Evolutionary conservation across 352 stramenopile genomes (phyloP).

Genomic region (Phytophthora idaei): DNA sequence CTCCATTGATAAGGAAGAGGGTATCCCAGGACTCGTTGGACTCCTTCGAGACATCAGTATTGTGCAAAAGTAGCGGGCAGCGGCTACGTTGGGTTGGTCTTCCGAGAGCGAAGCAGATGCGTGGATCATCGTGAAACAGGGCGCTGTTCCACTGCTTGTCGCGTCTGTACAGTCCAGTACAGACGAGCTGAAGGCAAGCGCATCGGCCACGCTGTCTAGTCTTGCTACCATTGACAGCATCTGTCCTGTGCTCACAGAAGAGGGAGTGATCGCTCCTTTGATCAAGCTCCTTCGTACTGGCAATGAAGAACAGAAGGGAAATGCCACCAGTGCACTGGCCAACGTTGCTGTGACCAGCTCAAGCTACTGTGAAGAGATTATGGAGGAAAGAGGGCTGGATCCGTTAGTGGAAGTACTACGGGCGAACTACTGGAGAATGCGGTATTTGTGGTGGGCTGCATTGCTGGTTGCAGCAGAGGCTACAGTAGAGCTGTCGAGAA

Average conservation of each 20-base stretch:
- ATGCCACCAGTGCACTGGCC: not conserved
- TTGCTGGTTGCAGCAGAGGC: not conserved
- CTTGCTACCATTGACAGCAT: not conserved
- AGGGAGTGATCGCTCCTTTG: not conserved
- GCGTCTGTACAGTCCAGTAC: not conserved
- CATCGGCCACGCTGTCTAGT: not conserved
- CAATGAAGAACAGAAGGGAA: not conserved
- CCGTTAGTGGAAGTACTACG: not conserved
- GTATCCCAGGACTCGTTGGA: not conserved
- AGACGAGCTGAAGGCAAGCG: not conserved
- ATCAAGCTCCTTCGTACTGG: not conserved
- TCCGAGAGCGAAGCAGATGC: not conserved
- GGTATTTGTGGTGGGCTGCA: not conserved
- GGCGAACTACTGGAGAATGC: not conserved
- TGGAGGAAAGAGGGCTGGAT: not conserved
- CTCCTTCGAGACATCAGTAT: not conserved
- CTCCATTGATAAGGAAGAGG: not conserved
- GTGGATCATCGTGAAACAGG: not conserved
- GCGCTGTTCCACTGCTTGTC: not conserved
- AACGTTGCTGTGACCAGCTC: constrained; percentile 1
- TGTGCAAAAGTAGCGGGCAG: not conserved
- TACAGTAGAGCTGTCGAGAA: not conserved
- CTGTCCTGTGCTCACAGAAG: not conserved
- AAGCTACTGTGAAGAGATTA: not conserved
- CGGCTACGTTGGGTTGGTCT: not conserved